phyloP scores from a whole-genome alignment of 2,329 filamentous ascomycete species.

The Torrubiella hemipterigena region DNA sequence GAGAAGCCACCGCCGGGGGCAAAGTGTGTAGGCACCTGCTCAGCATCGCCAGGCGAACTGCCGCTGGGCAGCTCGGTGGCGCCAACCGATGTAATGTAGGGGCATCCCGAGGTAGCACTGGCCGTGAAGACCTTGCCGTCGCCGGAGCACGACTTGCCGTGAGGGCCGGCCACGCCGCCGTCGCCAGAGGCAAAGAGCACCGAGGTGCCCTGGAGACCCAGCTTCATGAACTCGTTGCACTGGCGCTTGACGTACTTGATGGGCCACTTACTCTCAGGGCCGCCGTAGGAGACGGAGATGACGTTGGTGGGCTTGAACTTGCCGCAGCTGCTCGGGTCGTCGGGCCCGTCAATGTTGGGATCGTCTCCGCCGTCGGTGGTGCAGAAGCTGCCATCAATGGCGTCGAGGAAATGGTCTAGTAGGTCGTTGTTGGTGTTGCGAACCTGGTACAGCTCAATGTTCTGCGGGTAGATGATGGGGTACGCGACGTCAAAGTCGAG shows the following conservation, averaged over 20 bases:
- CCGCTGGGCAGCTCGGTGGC: constrained; percentile 32
- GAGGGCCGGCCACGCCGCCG: constrained; percentile 18
- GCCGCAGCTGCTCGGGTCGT: neutral
- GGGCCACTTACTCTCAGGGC: neutral
- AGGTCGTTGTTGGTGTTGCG: neutral
- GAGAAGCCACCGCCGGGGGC: constrained; percentile 10
- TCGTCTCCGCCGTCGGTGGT: neutral
- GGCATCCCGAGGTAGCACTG: constrained; percentile 25
- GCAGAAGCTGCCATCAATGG: constrained; percentile 1
- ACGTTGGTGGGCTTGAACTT: neutral
- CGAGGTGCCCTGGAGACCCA: constrained; percentile 28
- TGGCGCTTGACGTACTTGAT: constrained; percentile 14
- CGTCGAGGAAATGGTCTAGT: constrained; percentile 1
- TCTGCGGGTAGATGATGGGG: constrained; percentile 39
- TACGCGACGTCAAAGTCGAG: constrained; percentile 36
- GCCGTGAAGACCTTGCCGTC: constrained; percentile 14
- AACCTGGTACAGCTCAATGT: constrained; percentile 23
- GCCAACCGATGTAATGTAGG: constrained; percentile 35
- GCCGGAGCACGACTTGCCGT: constrained; percentile 7
- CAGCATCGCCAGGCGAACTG: constrained; percentile 28
- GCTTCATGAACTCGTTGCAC: constrained; percentile 31
- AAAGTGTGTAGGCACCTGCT: constrained; percentile 34
- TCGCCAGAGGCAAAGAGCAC: constrained; percentile 28
- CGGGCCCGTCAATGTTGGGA: neutral
- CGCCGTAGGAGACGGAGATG: constrained; percentile 1